A percentile compares a stretch with the other conserved stretches of the same genome.
These are phyloP conservation scores for Tuctoria greenei DNA, from an alignment of 176 grass and related monocot species.

Conservation along the genomic window DNA sequence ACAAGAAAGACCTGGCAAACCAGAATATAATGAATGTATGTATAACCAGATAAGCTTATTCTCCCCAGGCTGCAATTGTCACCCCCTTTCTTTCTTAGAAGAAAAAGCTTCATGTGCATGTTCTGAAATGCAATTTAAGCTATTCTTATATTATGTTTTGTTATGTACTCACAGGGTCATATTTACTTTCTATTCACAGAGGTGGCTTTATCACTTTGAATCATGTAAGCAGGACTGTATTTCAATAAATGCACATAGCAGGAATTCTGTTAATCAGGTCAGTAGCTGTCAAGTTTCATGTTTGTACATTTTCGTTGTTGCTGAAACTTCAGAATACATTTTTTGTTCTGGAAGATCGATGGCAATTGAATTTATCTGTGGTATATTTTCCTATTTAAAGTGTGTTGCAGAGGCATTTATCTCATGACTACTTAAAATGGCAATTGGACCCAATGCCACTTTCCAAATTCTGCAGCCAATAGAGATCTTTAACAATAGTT, in stretches of 20 bases:
- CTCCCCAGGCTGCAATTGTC: neutral
- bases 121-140: neutral
- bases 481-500: neutral
- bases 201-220: slow-evolving; percentile 73
- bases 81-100: neutral
- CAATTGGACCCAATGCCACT: neutral
- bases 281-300: slow-evolving; percentile 25
- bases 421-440: neutral
- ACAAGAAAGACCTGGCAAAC: slow-evolving; percentile 97
- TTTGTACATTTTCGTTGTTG: slow-evolving; percentile 1
- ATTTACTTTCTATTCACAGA: slow-evolving; percentile 51
- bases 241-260: slow-evolving; percentile 89
- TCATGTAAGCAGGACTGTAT: slow-evolving; percentile 77
- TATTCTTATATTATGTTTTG: neutral
- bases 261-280: slow-evolving; percentile 86
- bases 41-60: neutral
- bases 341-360: neutral
- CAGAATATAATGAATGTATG: slow-evolving; percentile 91
- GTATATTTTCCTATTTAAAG: neutral
- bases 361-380: neutral
- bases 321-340: slow-evolving; percentile 12
- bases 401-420: neutral
- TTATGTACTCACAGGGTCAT: slow-evolving; percentile 16
- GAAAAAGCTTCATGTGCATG: neutral
- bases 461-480: neutral